Evolutionary conservation across 352 stramenopile species (phyloP).

Genomic region (Phytophthora palmivora): DNA sequence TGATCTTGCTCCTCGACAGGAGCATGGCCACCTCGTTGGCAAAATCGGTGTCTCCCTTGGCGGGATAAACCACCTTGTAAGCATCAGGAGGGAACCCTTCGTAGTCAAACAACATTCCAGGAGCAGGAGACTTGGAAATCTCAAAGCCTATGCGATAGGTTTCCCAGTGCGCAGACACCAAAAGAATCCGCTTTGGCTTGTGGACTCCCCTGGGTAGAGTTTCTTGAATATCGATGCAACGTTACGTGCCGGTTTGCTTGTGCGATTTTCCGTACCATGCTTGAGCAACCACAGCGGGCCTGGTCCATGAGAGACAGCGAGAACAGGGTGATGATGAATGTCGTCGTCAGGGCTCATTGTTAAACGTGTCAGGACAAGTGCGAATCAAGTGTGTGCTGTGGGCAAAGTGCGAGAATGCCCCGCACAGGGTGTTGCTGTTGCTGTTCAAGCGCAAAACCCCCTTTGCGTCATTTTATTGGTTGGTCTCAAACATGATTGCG

Average conservation of each 20-base stretch:
- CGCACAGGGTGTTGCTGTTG: too few species aligned
- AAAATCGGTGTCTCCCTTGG: conserved; percentile 69
- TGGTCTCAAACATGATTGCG: conserved; percentile 25
- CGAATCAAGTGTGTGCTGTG: neutral
- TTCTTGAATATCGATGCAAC: conserved; percentile 59
- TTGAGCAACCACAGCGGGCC: conserved; percentile 72
- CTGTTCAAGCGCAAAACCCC: conserved; percentile 12
- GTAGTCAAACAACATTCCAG: conserved; percentile 90
- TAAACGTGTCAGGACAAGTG: neutral
- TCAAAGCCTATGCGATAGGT: conserved; percentile 54
- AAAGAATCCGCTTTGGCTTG: conserved; percentile 69
- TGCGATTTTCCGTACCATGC: conserved; percentile 44
- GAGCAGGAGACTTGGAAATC: conserved; percentile 59
- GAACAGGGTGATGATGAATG: conserved; percentile 41
- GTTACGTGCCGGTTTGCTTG: conserved; percentile 44
- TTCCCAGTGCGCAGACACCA: conserved; percentile 91
- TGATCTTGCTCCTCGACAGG: conserved; percentile 65
- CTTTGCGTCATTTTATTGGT: conserved; percentile 31
- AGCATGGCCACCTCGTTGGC: conserved; percentile 68
- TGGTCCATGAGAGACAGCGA: conserved; percentile 68
- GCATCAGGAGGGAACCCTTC: conserved; percentile 83
- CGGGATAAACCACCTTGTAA: conserved; percentile 84
- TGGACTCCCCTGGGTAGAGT: conserved; percentile 44
- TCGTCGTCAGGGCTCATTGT: conserved; percentile 21
- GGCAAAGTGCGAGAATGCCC: too few species aligned